Evolutionary conservation across 495 filamentous ascomycete genomes (phyloP).

Genomic region (Penicillium mononematosum): DNA sequence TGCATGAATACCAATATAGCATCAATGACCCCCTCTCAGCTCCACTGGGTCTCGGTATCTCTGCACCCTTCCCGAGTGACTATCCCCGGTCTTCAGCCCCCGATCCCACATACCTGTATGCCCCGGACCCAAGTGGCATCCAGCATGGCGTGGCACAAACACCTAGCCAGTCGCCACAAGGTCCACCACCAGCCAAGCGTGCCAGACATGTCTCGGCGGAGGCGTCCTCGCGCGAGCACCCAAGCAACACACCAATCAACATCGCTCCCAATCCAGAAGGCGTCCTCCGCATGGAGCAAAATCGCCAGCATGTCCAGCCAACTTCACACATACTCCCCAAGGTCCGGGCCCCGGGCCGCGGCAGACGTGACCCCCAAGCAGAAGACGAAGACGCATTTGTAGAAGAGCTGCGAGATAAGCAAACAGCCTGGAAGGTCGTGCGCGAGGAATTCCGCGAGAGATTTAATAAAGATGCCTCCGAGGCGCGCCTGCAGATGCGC

Average conservation of each 20-base stretch:
- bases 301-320: conserved; percentile 30
- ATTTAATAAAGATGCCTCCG: conserved; percentile 62
- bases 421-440: conserved; percentile 68
- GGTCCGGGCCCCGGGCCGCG: conserved; percentile 42
- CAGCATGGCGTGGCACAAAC: conserved; percentile 24
- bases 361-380: conserved; percentile 46
- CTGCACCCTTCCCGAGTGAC: conserved; percentile 35
- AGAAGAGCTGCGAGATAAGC: conserved; percentile 64
- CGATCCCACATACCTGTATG: conserved; percentile 27
- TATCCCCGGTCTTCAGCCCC: conserved; percentile 30
- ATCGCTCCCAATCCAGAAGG: conserved; percentile 46
- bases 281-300: conserved; percentile 36
- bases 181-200: conserved; percentile 29
- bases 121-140: conserved; percentile 16
- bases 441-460: conserved; percentile 61
- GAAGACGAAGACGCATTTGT: conserved; percentile 69
- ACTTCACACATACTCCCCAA: conserved; percentile 31
- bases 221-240: conserved; percentile 31
- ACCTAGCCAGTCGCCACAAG: conserved; percentile 29
- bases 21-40: conserved; percentile 28
- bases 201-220: conserved; percentile 26
- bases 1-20: conserved; percentile 35
- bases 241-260: conserved; percentile 36
- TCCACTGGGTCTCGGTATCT: conserved; percentile 44
- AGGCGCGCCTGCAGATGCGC: conserved; percentile 73